These are phyloP conservation scores for Dictyostelium capitatum DNA, from an alignment of 78 protist genomes.

Conservation along the genomic window DNA sequence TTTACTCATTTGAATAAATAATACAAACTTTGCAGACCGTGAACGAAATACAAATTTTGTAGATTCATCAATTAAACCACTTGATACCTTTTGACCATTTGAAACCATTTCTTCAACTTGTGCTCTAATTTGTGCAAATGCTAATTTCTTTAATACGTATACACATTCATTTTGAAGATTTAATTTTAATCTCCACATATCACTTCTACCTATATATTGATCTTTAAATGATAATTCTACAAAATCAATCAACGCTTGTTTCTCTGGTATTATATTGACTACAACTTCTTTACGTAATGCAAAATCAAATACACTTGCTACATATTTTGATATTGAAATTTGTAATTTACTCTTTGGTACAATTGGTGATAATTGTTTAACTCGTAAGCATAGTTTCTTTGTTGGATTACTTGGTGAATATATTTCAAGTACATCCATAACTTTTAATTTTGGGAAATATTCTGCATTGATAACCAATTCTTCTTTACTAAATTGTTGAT, in stretches of 20 bases:
- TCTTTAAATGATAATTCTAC: constrained; percentile 82
- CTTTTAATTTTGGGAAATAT: constrained; percentile 54
- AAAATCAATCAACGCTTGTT: constrained; percentile 61
- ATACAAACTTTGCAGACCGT: constrained; percentile 81
- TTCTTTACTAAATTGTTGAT: constrained; percentile 78
- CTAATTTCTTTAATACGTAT: constrained; percentile 66
- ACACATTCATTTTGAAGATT: constrained; percentile 57
- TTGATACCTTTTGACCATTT: constrained; percentile 39
- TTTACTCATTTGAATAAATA: constrained; percentile 83
- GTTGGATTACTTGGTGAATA: constrained; percentile 36
- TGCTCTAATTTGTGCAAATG: constrained; percentile 78
- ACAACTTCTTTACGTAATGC: constrained; percentile 29
- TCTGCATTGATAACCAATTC: constrained; percentile 71
- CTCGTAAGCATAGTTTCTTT: constrained; percentile 56
- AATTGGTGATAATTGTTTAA: constrained; percentile 60
- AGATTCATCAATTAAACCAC: constrained; percentile 83
- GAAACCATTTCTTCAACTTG: constrained; percentile 83
- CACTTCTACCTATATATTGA: constrained; percentile 85
- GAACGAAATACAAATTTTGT: constrained; percentile 91
- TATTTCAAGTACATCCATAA: constrained; percentile 49
- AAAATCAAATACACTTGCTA: constrained; percentile 75
- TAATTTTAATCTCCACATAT: constrained; percentile 87
- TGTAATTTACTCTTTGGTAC: constrained; percentile 31
- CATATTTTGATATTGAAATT: constrained; percentile 49
- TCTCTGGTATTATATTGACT: constrained; percentile 74